phyloP scores from a whole-genome alignment of 768 basidiomycete genomes.

The Termitomyces sp. region DNA sequence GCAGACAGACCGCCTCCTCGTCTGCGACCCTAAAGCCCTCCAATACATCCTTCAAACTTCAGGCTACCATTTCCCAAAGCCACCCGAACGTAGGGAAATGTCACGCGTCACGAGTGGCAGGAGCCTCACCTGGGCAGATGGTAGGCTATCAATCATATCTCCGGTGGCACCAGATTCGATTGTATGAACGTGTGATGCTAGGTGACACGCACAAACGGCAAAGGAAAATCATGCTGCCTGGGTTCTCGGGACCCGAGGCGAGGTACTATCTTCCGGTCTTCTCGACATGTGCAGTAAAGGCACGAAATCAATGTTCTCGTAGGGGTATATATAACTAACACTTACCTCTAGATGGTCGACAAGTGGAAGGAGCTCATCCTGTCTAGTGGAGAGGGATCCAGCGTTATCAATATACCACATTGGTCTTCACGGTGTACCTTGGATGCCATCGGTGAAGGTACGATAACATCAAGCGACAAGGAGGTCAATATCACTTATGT shows the following conservation, averaged over 20 bases:
- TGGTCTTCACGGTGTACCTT: conserved; percentile 45
- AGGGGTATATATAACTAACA: conserved; percentile 4
- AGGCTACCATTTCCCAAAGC: conserved; percentile 40
- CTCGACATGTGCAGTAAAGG: conserved; percentile 31
- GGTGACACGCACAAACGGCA: conserved; percentile 44
- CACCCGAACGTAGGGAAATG: conserved; percentile 31
- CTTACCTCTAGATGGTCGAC: conserved; percentile 26
- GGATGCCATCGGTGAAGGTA: conserved; percentile 51
- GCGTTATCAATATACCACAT: conserved; percentile 29
- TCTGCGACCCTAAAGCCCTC: conserved; percentile 47
- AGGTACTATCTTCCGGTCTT: conserved; percentile 40
- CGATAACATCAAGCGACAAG: neutral
- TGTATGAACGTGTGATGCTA: too few species aligned
- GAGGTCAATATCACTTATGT: neutral
- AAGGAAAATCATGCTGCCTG: conserved; percentile 42
- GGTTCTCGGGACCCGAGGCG: conserved; percentile 42
- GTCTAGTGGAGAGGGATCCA: conserved; percentile 22
- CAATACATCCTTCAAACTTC: conserved; percentile 42
- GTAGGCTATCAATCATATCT: conserved; percentile 20
- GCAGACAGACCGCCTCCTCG: conserved; percentile 41
- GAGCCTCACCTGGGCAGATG: conserved; percentile 38
- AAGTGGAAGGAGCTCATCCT: conserved; percentile 38
- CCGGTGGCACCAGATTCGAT: neutral
- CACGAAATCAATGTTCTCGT: conserved; percentile 10
- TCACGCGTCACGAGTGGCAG: conserved; percentile 31